Evolutionary conservation across 208 protist species (phyloP), one percentile per base, ranked within the genome.

Genomic region (Leishmania gerbilli): DNA sequence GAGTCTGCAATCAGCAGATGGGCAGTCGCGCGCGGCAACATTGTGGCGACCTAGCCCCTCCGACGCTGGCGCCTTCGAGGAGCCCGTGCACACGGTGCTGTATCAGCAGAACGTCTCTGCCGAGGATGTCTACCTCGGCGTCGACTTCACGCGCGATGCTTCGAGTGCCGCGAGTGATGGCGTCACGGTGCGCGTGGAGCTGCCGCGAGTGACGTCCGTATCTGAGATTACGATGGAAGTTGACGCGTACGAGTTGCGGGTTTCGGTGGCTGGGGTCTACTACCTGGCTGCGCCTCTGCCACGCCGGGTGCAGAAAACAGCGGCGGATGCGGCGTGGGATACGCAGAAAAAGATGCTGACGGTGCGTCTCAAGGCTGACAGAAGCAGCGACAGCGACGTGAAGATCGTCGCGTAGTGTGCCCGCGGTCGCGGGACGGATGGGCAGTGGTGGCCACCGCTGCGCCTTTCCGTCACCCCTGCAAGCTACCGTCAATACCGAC

Each of bases 111-210:
- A 83, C 15, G 75, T 97, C 47, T 90, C 89, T 3, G 91, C 94
- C 2, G 92, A 98, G 84, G 95, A 98, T 74, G 84, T 96, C 5
- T 98, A 95, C 79, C 87, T 98, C 8, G 92, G 91, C 42, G 83
- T 97, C 24, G 95, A 97, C 87, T 87, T 92, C 47, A 92, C 85
- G 19, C 89, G 88, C 67, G 85, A 92, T 75, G 80, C 76, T 34
- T 87, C 86, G 67, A 89, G 84, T 42, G 90, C 87, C 62, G 74
- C 83, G 19, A 93, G 90, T 68, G 90, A 95, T 60, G 93, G 89
- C 1, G 90, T 98, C 55, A 89, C 96, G 62, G 89, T 97, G 74
- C 88, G 89, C 68, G 82, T 98, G 56, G 81, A 91, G 75, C 79
- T 98, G 84, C 95, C 93, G 45, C 84, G 89, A 64, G 84, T 90